Base-by-base conservation (phyloP, 352 stramenopile species). In the Pythium dissimile region DNA sequence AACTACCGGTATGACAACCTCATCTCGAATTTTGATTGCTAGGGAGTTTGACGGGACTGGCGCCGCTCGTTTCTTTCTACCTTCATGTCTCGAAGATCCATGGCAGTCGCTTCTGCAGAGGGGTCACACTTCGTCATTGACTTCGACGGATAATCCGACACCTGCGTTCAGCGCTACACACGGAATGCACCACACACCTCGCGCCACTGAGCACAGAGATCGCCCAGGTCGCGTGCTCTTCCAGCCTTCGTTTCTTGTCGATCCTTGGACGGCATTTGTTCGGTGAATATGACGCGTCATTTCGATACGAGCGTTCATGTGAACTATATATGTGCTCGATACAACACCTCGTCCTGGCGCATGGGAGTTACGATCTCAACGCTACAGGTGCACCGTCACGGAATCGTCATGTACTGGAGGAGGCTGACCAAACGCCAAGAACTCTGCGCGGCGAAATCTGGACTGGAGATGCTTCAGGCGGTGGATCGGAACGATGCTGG, bases 11-110 rank as follows among this genome's bases (percentile, higher is more conserved):
- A n/a, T n/a, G n/a, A n/a, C n/a, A n/a, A n/a, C n/a, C n/a, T n/a
- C n/a, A n/a, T n/a, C n/a, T n/a, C n/a, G n/a, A n/a, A n/a, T n/a
- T n/a, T n/a, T n/a, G n/a, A n/a, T n/a, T n/a, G n/a, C n/a, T n/a
- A n/a, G n/a, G n/a, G 16, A 16, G 1, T 20, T 39, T 9, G 5
- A 37, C 54, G 58, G 28, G 50, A 59, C 39, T n/a, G 53, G 82
- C 23, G 58, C 57, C 0, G 71, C 73, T 28, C 70, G 75, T 12
- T 86, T 90, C 51, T 91, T 88, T 59, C 27, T 83, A 63, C 67
- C 72, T 23, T 91, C 81, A 23, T 89, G 73, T 43, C 64, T 91
- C 26, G 66, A 88, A 53, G 73, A 91, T 44, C 81, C 81, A 16
- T 91, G 81, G 81, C 67, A 65, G 31, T 42, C 69, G 3, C 49